Base-by-base conservation (phyloP, 2,329 filamentous ascomycete species). In the Nigrospora oryzae region DNA sequence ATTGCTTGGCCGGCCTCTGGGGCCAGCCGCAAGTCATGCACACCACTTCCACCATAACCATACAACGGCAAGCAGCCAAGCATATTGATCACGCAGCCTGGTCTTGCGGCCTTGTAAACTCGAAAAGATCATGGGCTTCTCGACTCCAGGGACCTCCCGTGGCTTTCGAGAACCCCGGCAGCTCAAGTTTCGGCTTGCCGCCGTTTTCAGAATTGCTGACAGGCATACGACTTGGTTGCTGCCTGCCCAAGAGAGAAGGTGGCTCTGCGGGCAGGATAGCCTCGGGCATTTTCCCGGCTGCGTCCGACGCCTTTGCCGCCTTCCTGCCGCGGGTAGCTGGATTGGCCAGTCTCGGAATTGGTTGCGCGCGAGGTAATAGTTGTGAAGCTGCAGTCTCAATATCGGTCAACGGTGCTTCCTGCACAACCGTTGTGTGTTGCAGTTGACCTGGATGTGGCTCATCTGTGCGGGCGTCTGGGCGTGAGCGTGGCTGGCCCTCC, bases 71-170 rank as follows among this genome's bases (percentile, higher is more conserved):
- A 10, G 23, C 10, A 28, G 23, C 2, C 5, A 28, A 28, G 23
- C 23, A 28, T 28, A 28, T 28, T 10, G 8, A 28, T 28, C 23
- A 28, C 8, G 23, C 23, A 28, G 23, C 23, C 23, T 28, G 5
- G 5, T 28, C 23, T 28, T 28, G 23, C 23, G 23, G 23, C 7
- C 13, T 44, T 4, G 72, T 78, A 55, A 68, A 75, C 34, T 77
- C 79, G 49, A 87, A 75, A 39, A 87, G 56, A 58, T 87, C 83
- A 51, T 77, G 71, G 1, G 83, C 82, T 56, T 86, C 83, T 19
- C 71, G 74, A 52, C 81, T 86, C 83, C 83, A 87, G 0, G 83
- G 77, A 3, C 82, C 82, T 14, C 75, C 66, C 51, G 75, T 77
- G 3, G 69, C 71, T 53, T 66, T 73, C 2, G 63, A 63, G 46